Conservation (phyloP, 208 protist species). For the Leishmania turanica region DNA sequence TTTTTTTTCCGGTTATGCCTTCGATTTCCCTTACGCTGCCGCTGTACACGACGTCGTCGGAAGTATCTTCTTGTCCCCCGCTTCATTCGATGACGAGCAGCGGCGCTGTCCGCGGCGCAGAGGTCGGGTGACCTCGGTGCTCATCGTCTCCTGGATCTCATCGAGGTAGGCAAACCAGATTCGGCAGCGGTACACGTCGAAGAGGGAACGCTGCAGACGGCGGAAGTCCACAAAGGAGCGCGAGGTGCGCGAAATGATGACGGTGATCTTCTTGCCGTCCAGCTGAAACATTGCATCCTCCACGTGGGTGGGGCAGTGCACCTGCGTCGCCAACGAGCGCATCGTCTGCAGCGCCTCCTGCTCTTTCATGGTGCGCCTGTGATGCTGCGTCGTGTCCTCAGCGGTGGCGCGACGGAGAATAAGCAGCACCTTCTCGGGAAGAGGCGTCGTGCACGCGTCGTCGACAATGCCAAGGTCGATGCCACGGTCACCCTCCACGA, state of each 20-base stretch:
- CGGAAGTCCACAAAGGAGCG: constrained; percentile 78
- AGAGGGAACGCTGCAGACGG: constrained; percentile 69
- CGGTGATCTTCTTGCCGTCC: constrained; percentile 79
- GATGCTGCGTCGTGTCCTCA: constrained; percentile 46
- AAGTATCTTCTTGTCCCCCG: constrained; percentile 3
- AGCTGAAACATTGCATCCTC: constrained; percentile 79
- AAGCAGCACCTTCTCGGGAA: neutral
- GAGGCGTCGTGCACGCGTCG: constrained; percentile 16
- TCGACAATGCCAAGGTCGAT: constrained; percentile 70
- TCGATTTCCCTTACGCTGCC: neutral
- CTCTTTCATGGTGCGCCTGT: constrained; percentile 42
- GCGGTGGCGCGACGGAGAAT: constrained; percentile 42
- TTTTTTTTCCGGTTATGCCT: neutral
- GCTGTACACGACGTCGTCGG: neutral
- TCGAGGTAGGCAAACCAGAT: constrained; percentile 85
- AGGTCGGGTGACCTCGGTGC: constrained; percentile 48
- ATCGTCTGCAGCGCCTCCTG: constrained; percentile 51
- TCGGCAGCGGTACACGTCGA: constrained; percentile 77
- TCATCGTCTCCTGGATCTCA: constrained; percentile 72
- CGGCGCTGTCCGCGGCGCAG: constrained; percentile 27
- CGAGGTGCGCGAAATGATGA: constrained; percentile 58
- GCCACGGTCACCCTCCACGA: constrained; percentile 81
- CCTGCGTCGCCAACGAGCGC: constrained; percentile 49
- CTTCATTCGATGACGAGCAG: constrained; percentile 7
- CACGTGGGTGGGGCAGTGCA: constrained; percentile 47